A percentile compares a stretch with the other conserved stretches of the same genome.
These are phyloP conservation scores for Graphium sp. DNA, from an alignment of 2,329 filamentous ascomycete genomes.

Conservation along the genomic window DNA sequence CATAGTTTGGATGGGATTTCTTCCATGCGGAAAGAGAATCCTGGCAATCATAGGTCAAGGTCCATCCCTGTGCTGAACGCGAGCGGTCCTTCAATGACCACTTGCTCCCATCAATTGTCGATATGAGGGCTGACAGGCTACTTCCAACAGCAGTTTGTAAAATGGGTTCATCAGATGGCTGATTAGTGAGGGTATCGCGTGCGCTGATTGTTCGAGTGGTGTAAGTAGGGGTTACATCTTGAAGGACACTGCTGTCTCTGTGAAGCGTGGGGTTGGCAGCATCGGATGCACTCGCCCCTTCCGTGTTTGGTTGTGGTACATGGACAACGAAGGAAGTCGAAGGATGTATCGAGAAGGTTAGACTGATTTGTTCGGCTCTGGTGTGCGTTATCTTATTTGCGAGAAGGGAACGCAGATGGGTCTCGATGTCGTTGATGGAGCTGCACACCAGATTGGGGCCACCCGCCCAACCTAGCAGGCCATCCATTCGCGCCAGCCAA, in stretches of 20 bases:
- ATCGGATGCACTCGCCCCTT: conserved; percentile 13
- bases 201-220: conserved; percentile 21
- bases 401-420: conserved; percentile 22
- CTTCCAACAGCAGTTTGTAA: conserved; percentile 29
- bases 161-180: conserved; percentile 27
- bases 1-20: conserved; percentile 23
- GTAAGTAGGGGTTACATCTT: conserved; percentile 8
- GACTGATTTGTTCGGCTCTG: conserved; percentile 30
- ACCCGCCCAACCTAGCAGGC: too few relatives aligned
- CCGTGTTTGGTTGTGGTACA: conserved; percentile 18
- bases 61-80: conserved; percentile 30
- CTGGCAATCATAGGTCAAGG: conserved; percentile 34
- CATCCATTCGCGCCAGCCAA: too few relatives aligned
- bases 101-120: conserved; percentile 28
- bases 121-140: too few relatives aligned
- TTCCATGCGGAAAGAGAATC: conserved; percentile 34
- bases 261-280: conserved; percentile 17
- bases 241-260: conserved; percentile 5
- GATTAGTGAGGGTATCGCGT: conserved; percentile 27
- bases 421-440: conserved; percentile 26
- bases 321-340: conserved; percentile 24
- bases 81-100: conserved; percentile 30
- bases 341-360: conserved; percentile 26
- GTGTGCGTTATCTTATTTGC: conserved; percentile 24
- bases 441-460: too few relatives aligned